Evolutionary conservation across 345 rosid species (phyloP).

Genomic region (Trapa incisa): DNA sequence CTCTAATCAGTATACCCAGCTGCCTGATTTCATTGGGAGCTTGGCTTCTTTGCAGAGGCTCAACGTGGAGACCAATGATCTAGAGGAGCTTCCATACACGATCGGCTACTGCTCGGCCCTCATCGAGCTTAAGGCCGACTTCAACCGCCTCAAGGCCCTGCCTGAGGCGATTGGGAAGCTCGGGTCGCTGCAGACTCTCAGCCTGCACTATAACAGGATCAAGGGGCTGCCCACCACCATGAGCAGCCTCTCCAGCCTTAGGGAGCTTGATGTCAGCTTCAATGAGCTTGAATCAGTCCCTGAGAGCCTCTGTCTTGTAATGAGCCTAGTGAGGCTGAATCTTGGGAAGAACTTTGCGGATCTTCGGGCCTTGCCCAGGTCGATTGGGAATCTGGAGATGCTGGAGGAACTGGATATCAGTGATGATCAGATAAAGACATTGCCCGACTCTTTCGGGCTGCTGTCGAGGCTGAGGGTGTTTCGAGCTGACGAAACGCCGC

Average conservation of each 20-base stretch:
- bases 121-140: slow-evolving; percentile 41
- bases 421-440: slow-evolving; percentile 37
- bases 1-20: slow-evolving; percentile 32
- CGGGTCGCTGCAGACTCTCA: slow-evolving; percentile 34
- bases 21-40: slow-evolving; percentile 39
- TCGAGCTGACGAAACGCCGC: slow-evolving; percentile 43
- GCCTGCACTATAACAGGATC: slow-evolving; percentile 43
- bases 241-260: slow-evolving; percentile 34
- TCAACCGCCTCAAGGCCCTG: slow-evolving; percentile 50
- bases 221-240: slow-evolving; percentile 52
- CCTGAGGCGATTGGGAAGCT: slow-evolving; percentile 61
- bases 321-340: slow-evolving; percentile 37
- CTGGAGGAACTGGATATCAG: slow-evolving; percentile 66
- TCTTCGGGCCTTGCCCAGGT: slow-evolving; percentile 43
- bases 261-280: slow-evolving; percentile 62
- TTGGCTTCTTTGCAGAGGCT: slow-evolving; percentile 32
- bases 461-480: slow-evolving; percentile 37
- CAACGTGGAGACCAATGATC: slow-evolving; percentile 45
- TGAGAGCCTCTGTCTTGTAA: slow-evolving; percentile 40
- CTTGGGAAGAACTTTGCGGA: slow-evolving; percentile 56
- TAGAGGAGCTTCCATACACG: slow-evolving; percentile 49
- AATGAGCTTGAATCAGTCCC: slow-evolving; percentile 48
- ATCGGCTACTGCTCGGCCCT: slow-evolving; percentile 41
- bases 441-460: slow-evolving; percentile 47
- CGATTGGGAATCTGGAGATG: slow-evolving; percentile 57